Base-by-base conservation (phyloP, 129 eudicot genomes). In the Centaurea solstitialis region DNA sequence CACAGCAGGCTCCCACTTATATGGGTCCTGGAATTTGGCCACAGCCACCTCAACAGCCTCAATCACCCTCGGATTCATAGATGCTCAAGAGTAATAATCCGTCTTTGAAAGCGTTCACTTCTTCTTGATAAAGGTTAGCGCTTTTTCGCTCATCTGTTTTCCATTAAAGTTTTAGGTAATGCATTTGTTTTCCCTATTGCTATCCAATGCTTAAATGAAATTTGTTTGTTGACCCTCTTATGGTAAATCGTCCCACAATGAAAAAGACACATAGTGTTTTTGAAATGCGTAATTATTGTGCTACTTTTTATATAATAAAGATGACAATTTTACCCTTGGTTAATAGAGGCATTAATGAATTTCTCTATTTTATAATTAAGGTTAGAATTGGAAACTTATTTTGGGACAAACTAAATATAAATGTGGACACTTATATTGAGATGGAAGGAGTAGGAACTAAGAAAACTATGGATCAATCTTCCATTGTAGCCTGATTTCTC, bases 11-110 rank as follows among this genome's bases (percentile, higher is more conserved):
- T 82, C 86, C 88, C 43, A 84, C 92, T 24, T 88, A 82, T 67
- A 90, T 90, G 90, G 87, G 81, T 65, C 88, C 87, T 28, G 76
- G 82, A 53, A 77, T 90, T 71, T 90, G 93, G 93, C 90, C 85
- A 59, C 93, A 76, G 80, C 82, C 82, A 72, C 83, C 85, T 40
- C 91, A 83, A 73, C 86, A 74, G 75, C 88, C 88, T 62, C 91
- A 85, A 37, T 90, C 93, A 22, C 88, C 93, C 66, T 90, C 89
- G 0, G 95, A 88, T 77, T 87, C 89, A 18, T 86, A 88, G 80
- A 45, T 11, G 79, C 33, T 67, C 40, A 40, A 76, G 65, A 66
- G 33, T 72, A n/a, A 74, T 76, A n/a, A 74, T 71, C 38, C 67
- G 20, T 77, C 81, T 62, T 41, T n/a, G 6, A 61, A 75, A 33